A percentile compares a stretch with the other conserved stretches of the same genome.
Conservation (phyloP, 768 basidiomycete genomes). For the Boletus sp. region DNA sequence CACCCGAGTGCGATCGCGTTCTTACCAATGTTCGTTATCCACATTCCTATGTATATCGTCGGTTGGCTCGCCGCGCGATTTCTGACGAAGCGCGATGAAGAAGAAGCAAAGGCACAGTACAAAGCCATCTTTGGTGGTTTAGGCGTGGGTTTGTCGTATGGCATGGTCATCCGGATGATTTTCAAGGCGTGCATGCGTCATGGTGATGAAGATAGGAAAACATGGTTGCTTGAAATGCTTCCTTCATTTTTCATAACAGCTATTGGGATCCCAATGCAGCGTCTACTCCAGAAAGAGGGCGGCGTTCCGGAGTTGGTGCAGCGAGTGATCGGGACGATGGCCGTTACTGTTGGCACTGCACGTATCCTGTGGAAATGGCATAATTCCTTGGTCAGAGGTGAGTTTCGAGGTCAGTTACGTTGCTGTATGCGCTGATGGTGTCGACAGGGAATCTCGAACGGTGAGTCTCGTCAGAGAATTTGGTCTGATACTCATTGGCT, state of each 20-base stretch:
- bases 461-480: neutral
- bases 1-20: constrained; percentile 40
- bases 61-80: constrained; percentile 43
- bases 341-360: constrained; percentile 24
- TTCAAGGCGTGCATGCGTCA: neutral
- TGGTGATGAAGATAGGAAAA: neutral
- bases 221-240: neutral
- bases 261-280: neutral
- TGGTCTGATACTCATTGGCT: neutral
- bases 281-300: neutral
- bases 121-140: constrained; percentile 58
- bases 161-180: neutral
- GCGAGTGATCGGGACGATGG: constrained; percentile 12
- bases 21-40: constrained; percentile 46
- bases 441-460: constrained; percentile 4
- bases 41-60: constrained; percentile 57
- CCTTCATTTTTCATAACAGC: neutral
- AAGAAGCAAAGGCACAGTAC: constrained; percentile 71
- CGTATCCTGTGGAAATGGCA: constrained; percentile 47
- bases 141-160: constrained; percentile 21
- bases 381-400: constrained; percentile 39
- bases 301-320: neutral
- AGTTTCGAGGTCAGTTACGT: constrained; percentile 3
- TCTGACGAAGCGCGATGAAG: constrained; percentile 49
- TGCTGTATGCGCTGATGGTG: neutral